These are phyloP conservation scores for Zea mays DNA, from an alignment of 176 grass and related monocot genomes.

Conservation along the genomic window DNA sequence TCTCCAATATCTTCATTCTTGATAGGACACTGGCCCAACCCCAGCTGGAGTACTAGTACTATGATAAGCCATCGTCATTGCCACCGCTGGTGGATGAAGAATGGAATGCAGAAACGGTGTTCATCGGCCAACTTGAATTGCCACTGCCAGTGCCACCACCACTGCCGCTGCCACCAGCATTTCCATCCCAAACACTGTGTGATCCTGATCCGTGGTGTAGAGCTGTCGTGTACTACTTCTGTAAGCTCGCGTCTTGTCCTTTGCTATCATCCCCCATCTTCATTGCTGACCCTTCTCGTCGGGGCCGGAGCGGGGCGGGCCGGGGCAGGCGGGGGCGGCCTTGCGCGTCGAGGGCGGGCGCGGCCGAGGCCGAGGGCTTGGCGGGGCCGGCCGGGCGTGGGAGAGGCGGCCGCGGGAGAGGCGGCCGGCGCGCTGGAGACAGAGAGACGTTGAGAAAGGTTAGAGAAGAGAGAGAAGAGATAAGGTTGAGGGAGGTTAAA, in stretches of 20 bases:
- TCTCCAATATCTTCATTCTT: conserved; percentile 1
- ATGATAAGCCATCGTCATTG: conserved; percentile 39
- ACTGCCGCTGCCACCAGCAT: conserved; percentile 9
- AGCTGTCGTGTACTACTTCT: conserved; percentile 55
- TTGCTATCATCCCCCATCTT: conserved; percentile 53
- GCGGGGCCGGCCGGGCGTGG: no score
- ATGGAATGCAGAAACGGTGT: conserved; percentile 65
- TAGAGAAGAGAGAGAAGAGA: no score
- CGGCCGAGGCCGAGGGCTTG: no score
- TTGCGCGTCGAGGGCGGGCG: no score
- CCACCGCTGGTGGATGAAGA: conserved; percentile 46
- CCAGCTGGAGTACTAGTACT: neutral
- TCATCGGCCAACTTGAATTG: conserved; percentile 56
- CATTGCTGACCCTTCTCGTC: conserved; percentile 50
- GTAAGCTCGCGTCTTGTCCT: conserved; percentile 47
- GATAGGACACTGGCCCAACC: neutral
- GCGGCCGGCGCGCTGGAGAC: no score
- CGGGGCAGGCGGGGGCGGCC: no score
- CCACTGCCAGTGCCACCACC: conserved; percentile 13
- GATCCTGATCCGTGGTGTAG: conserved; percentile 34
- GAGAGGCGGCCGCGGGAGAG: no score
- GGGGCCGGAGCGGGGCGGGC: no score
- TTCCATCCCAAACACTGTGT: conserved; percentile 51
- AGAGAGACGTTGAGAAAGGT: no score
- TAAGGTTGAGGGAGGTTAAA: no score